These are phyloP conservation scores for Calonectria pauciramosa DNA, from an alignment of 2,329 filamentous ascomycete species.

Conservation along the genomic window DNA sequence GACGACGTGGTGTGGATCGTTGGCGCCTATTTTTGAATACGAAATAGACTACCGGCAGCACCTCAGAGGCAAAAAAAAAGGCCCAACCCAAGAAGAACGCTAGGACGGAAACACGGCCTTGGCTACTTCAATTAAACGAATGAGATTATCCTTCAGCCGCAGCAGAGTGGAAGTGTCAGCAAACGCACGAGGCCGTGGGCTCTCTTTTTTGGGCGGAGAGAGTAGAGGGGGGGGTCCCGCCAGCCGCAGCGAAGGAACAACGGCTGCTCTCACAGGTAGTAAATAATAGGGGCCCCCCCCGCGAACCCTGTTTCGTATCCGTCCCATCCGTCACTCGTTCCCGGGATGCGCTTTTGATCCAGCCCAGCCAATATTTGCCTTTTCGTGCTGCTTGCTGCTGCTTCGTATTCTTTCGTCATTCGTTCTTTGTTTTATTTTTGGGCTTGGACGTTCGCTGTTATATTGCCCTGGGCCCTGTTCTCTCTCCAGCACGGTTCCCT, in stretches of 20 bases:
- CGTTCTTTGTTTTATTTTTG: background rate
- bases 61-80: background rate
- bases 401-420: constrained; percentile 14
- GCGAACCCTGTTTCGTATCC: constrained; percentile 17
- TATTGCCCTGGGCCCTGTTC: background rate
- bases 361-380: background rate
- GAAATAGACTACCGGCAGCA: background rate
- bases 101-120: constrained; percentile 5
- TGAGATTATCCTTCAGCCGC: constrained; percentile 9
- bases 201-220: background rate
- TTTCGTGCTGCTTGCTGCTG: background rate
- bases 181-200: background rate
- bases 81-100: background rate
- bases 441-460: background rate
- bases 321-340: constrained; percentile 8
- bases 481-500: background rate
- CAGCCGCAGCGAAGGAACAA: background rate
- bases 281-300: background rate
- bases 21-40: constrained; percentile 25
- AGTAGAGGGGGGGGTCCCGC: no score
- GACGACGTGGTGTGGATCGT: background rate
- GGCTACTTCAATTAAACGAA: constrained; percentile 6
- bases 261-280: background rate
- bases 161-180: background rate
- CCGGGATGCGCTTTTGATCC: background rate